phyloP scores from a whole-genome alignment of 2,329 filamentous ascomycete genomes.

The Westerdykella ornata region DNA sequence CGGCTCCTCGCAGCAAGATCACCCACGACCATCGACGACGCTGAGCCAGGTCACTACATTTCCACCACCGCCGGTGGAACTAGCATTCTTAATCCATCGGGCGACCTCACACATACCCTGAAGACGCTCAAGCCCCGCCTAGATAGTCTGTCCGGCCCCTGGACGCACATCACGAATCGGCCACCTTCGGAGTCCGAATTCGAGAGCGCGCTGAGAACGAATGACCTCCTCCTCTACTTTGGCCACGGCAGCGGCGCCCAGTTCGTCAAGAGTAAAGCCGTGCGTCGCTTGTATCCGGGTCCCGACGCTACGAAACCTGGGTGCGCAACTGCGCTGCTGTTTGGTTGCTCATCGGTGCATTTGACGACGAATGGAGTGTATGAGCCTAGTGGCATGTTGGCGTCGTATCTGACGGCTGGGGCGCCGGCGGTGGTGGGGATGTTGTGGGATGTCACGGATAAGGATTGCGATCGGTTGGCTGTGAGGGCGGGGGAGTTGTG shows the following conservation, averaged over 20 bases:
- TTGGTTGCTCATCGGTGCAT: conserved; percentile 86
- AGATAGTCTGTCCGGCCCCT: conserved; percentile 44
- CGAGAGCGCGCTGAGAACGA: conserved; percentile 56
- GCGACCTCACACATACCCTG: conserved; percentile 76
- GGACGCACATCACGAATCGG: conserved; percentile 62
- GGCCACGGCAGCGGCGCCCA: conserved; percentile 93
- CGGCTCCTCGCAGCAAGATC: conserved; percentile 56
- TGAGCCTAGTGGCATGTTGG: conserved; percentile 82
- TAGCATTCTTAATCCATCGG: conserved; percentile 84
- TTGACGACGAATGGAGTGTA: conserved; percentile 72
- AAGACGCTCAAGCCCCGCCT: conserved; percentile 64
- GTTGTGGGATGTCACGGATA: conserved; percentile 96
- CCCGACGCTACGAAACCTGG: conserved; percentile 13
- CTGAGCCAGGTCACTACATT: conserved; percentile 41
- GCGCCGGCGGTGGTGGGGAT: conserved; percentile 80
- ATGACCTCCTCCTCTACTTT: conserved; percentile 82
- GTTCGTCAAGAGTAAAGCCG: conserved; percentile 79
- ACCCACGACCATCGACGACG: conserved; percentile 5
- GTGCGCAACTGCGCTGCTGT: conserved; percentile 79
- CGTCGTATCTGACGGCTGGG: conserved; percentile 83
- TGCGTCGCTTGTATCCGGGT: conserved; percentile 60
- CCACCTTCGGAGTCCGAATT: conserved; percentile 74
- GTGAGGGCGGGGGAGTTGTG: conserved; percentile 73
- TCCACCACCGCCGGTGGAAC: conserved; percentile 51
- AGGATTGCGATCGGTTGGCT: conserved; percentile 91